phyloP scores from a whole-genome alignment of 2,329 filamentous ascomycete genomes.

The Colletotrichum chrysophilum region DNA sequence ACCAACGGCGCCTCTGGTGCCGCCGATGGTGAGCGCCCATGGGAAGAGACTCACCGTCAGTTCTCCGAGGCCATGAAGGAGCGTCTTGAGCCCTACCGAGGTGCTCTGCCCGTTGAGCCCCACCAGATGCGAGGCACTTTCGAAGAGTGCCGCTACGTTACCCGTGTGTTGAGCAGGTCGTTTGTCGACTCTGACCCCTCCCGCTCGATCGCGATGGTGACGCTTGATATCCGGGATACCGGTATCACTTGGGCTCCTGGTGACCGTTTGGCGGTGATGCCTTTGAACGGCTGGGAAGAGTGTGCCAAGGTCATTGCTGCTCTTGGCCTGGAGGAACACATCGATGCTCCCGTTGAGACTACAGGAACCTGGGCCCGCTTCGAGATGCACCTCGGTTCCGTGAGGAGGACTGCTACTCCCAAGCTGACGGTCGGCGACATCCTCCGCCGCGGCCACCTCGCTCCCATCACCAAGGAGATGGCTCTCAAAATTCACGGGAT shows the following conservation, averaged over 20 bases:
- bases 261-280: slow-evolving; percentile 59
- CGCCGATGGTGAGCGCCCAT: slow-evolving; percentile 45
- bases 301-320: slow-evolving; percentile 59
- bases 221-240: slow-evolving; percentile 55
- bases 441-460: slow-evolving; percentile 55
- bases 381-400: slow-evolving; percentile 47
- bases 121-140: slow-evolving; percentile 60
- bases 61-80: slow-evolving; percentile 61
- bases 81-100: slow-evolving; percentile 54
- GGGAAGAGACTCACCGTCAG: slow-evolving; percentile 55
- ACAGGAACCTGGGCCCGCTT: slow-evolving; percentile 51
- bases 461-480: slow-evolving; percentile 55
- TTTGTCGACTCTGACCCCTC: slow-evolving; percentile 51
- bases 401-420: slow-evolving; percentile 30
- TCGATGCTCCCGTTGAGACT: slow-evolving; percentile 44
- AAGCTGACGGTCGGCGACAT: slow-evolving; percentile 51
- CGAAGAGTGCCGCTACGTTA: slow-evolving; percentile 56
- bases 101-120: slow-evolving; percentile 50
- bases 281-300: slow-evolving; percentile 58
- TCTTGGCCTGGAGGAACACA: slow-evolving; percentile 51
- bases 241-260: slow-evolving; percentile 59
- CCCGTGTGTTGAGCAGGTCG: slow-evolving; percentile 46
- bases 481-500: slow-evolving; percentile 53
- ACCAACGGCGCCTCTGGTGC: slow-evolving; percentile 57
- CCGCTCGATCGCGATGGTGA: slow-evolving; percentile 52